A percentile compares a stretch with the other conserved stretches of the same genome.
Evolutionary conservation across 352 stramenopile species (phyloP).

Genomic region (Phytopythium aichiense): DNA sequence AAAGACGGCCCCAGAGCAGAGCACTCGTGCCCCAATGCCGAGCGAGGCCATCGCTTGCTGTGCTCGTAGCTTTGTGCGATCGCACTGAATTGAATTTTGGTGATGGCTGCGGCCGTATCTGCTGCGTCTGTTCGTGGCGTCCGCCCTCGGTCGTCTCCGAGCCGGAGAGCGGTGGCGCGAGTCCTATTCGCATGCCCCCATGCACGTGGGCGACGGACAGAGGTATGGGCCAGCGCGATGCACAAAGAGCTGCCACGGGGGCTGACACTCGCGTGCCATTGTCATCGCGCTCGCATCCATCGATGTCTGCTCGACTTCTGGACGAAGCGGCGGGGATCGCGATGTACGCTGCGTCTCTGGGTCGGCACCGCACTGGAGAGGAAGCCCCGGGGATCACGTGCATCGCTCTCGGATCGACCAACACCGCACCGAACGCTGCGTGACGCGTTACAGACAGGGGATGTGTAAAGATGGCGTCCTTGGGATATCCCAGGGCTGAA

Average conservation of each 20-base stretch:
- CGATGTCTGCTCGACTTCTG: background rate
- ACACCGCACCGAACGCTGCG: background rate
- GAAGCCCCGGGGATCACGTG: background rate
- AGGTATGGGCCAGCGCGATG: background rate
- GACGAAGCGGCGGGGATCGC: background rate
- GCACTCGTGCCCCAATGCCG: no score
- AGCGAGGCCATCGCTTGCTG: no score
- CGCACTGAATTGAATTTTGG: no score
- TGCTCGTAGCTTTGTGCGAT: no score
- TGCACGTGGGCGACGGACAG: background rate
- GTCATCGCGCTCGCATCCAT: background rate
- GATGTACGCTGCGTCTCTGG: background rate
- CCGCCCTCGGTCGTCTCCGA: no score
- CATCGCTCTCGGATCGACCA: background rate
- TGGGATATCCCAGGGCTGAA: background rate
- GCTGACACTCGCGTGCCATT: background rate
- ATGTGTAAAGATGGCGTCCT: background rate
- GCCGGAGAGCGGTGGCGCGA: background rate
- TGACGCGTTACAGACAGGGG: background rate
- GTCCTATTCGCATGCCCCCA: no score
- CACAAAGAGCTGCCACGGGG: background rate
- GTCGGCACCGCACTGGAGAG: background rate
- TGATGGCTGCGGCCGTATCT: no score
- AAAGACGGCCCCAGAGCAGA: no score
- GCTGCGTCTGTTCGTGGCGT: background rate